These are phyloP conservation scores for Talaromyces sp. DNA, from an alignment of 2,329 filamentous ascomycete species.

Conservation along the genomic window DNA sequence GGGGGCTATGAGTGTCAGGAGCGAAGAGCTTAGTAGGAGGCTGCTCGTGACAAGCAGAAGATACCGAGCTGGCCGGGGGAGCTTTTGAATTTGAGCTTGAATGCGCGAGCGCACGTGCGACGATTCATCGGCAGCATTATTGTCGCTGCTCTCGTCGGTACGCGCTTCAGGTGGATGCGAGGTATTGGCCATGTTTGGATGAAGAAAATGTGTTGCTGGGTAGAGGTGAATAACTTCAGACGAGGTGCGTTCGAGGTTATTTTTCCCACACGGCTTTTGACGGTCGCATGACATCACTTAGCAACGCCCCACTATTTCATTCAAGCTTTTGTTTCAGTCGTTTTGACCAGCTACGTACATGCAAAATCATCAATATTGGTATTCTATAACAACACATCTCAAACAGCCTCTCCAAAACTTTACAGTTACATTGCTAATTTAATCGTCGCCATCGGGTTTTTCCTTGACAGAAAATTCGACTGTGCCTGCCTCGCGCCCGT, in stretches of 20 bases:
- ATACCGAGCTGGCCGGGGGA: slow-evolving; percentile 36
- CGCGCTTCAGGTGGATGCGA: neutral
- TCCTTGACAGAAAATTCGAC: slow-evolving; percentile 43
- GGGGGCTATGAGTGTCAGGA: slow-evolving; percentile 58
- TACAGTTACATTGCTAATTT: slow-evolving; percentile 15
- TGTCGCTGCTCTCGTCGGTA: neutral
- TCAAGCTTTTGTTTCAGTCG: neutral
- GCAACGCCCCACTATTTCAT: neutral
- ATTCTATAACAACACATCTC: neutral
- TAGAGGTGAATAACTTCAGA: neutral
- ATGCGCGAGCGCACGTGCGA: neutral
- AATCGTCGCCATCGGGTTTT: slow-evolving; percentile 25
- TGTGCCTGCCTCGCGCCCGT: slow-evolving; percentile 42
- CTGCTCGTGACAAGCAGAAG: slow-evolving; percentile 44
- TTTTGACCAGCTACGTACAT: neutral
- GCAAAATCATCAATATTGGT: neutral
- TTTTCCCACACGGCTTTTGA: neutral
- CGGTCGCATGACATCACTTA: neutral
- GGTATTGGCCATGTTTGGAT: neutral
- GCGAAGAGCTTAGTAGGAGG: slow-evolving; percentile 57
- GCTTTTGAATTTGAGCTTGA: neutral
- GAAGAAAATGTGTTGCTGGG: neutral
- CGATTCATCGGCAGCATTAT: neutral
- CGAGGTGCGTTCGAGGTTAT: neutral
- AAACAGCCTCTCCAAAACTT: neutral